A percentile compares a stretch with the other conserved stretches of the same genome.
Conservation (phyloP, 169 alveolate species). For the Plasmodium vivax region DNA sequence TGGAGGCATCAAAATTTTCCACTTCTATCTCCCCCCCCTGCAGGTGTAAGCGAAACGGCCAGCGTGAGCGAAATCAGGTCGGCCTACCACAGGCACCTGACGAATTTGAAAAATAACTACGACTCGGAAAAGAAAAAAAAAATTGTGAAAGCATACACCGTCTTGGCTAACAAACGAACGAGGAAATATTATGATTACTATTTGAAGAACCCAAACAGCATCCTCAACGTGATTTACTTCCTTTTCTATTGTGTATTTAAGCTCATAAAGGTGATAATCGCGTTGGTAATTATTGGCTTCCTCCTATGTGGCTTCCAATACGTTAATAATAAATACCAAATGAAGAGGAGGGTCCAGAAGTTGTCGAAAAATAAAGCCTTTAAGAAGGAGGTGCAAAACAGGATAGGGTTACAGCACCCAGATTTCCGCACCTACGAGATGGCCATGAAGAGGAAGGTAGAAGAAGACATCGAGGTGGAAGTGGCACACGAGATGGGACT, state of each 20-base stretch:
- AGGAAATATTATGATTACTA: slow-evolving; percentile 54
- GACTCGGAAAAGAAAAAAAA: slow-evolving; percentile 33
- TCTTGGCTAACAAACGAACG: slow-evolving; percentile 33
- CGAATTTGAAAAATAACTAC: neutral
- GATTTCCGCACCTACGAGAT: slow-evolving; percentile 20
- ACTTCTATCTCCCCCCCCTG: neutral
- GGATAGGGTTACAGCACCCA: slow-evolving; percentile 10
- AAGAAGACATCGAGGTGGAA: slow-evolving; percentile 36
- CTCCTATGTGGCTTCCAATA: slow-evolving; percentile 27
- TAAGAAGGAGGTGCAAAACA: slow-evolving; percentile 39
- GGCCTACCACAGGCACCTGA: slow-evolving; percentile 4
- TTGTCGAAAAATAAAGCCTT: slow-evolving; percentile 35
- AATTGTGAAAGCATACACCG: slow-evolving; percentile 31
- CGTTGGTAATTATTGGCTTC: slow-evolving; percentile 4
- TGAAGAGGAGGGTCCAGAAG: slow-evolving; percentile 1
- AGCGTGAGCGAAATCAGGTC: slow-evolving; percentile 6
- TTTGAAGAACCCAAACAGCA: slow-evolving; percentile 55
- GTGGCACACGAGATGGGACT: slow-evolving; percentile 32
- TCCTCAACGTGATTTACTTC: slow-evolving; percentile 34
- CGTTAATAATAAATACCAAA: slow-evolving; percentile 25
- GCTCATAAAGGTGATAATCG: slow-evolving; percentile 24
- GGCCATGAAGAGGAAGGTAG: slow-evolving; percentile 20
- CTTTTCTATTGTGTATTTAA: slow-evolving; percentile 18
- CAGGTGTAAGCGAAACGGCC: slow-evolving; percentile 25
- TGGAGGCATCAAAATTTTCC: neutral